Conservation (phyloP, 805 yeast species). For the Spathaspora hagerdaliae region DNA sequence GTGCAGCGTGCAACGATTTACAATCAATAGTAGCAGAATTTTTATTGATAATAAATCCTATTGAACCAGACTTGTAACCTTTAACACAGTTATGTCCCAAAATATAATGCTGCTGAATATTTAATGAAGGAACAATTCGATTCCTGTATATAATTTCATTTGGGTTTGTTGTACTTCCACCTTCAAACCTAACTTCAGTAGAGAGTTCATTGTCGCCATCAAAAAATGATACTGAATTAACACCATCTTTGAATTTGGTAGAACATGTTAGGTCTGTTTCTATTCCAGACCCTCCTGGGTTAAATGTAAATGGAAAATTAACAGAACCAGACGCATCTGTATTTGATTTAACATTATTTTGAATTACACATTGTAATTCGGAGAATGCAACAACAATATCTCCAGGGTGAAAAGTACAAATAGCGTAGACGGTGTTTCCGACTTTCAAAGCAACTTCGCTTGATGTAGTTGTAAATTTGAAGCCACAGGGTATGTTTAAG, state of each 20-base stretch:
- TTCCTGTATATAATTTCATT: background rate
- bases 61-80: conserved; percentile 18
- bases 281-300: conserved; percentile 13
- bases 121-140: conserved; percentile 11
- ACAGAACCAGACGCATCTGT: conserved; percentile 15
- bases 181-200: conserved; percentile 7
- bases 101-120: conserved; percentile 9
- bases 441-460: conserved; percentile 10
- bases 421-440: conserved; percentile 14
- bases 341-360: conserved; percentile 7
- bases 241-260: conserved; percentile 13
- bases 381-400: conserved; percentile 12
- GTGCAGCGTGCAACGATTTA: conserved; percentile 9
- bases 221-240: conserved; percentile 12
- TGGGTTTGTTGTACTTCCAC: background rate
- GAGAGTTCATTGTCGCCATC: conserved; percentile 14
- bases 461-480: conserved; percentile 14
- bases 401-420: conserved; percentile 17
- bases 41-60: conserved; percentile 12
- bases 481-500: conserved; percentile 22
- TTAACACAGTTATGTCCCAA: conserved; percentile 13
- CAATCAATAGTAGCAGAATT: conserved; percentile 13
- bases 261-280: conserved; percentile 16
- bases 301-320: conserved; percentile 20
- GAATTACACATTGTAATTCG: conserved; percentile 14